phyloP scores from a whole-genome alignment of 257 asterid genomes.

The Plantago elongata region DNA sequence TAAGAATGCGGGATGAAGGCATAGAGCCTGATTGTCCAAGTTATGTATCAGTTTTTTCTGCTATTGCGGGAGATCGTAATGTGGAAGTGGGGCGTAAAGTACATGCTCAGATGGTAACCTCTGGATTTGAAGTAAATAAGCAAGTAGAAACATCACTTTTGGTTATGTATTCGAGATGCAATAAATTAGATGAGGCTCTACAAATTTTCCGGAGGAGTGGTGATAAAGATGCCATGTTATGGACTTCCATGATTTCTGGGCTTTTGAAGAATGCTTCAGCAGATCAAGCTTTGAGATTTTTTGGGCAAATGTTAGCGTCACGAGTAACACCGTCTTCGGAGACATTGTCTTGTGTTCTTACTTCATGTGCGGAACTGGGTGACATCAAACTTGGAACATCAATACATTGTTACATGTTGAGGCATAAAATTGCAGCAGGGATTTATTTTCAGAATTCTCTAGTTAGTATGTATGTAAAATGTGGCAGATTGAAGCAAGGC shows the following conservation, averaged over 20 bases:
- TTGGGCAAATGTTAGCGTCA: constrained; percentile 48
- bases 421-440: constrained; percentile 48
- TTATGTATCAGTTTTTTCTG: constrained; percentile 52
- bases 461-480: constrained; percentile 68
- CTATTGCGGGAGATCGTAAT: constrained; percentile 44
- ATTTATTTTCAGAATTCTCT: constrained; percentile 62
- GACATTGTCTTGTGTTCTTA: constrained; percentile 65
- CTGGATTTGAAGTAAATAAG: constrained; percentile 44
- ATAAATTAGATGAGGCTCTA: constrained; percentile 45
- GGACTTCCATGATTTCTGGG: constrained; percentile 85
- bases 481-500: constrained; percentile 58
- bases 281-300: constrained; percentile 49
- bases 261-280: constrained; percentile 64
- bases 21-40: constrained; percentile 60
- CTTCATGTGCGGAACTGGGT: constrained; percentile 77
- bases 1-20: constrained; percentile 48
- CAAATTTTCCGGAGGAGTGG: constrained; percentile 39
- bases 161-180: constrained; percentile 55
- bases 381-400: constrained; percentile 50
- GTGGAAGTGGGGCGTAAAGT: constrained; percentile 43
- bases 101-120: constrained; percentile 50
- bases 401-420: constrained; percentile 56
- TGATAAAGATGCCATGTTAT: constrained; percentile 57
- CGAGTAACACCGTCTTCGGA: constrained; percentile 45
- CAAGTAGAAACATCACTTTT: constrained; percentile 60